These are phyloP conservation scores for Paspalum vaginatum DNA, from an alignment of 176 grass and related monocot genomes.

Conservation along the genomic window DNA sequence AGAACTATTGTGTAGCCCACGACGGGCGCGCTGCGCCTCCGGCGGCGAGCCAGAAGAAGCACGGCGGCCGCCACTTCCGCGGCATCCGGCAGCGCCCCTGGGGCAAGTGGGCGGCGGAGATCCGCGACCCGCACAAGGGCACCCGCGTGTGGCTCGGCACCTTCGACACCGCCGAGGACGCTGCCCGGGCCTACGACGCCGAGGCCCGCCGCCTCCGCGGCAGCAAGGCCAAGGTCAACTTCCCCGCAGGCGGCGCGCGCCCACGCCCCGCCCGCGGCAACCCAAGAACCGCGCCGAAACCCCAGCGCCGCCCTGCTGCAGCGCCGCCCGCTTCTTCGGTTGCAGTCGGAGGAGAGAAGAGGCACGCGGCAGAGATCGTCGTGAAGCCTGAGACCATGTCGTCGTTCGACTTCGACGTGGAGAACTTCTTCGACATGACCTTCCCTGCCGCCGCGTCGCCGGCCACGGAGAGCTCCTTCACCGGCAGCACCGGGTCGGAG, in stretches of 20 bases:
- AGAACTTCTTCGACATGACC: slow-evolving; percentile 27
- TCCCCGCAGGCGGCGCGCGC: slow-evolving; percentile 41
- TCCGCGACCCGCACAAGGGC: slow-evolving; percentile 83
- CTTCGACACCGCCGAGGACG: slow-evolving; percentile 71
- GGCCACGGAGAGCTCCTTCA: slow-evolving; percentile 27
- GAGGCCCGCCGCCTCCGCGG: slow-evolving; percentile 71
- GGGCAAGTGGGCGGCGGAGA: slow-evolving; percentile 92
- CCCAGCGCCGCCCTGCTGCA: not conserved
- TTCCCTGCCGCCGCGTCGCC: not conserved
- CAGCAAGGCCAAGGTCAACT: slow-evolving; percentile 87
- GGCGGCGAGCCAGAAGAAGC: slow-evolving; percentile 38
- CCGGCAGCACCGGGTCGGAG: slow-evolving; percentile 11
- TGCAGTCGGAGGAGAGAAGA: not conserved
- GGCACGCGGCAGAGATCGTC: not conserved
- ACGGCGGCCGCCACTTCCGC: slow-evolving; percentile 32
- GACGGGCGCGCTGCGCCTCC: not conserved
- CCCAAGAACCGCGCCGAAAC: not conserved
- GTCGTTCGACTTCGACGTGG: slow-evolving; percentile 4
- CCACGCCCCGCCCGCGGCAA: slow-evolving; percentile 16
- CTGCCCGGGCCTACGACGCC: slow-evolving; percentile 69
- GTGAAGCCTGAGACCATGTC: not conserved
- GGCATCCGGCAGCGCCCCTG: slow-evolving; percentile 79
- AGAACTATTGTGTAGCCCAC: slow-evolving; percentile 14
- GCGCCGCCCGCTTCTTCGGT: not conserved
- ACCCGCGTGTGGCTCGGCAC: slow-evolving; percentile 88